Conservation (phyloP, 106 monocot species). For the Dioscorea zingiberensis region DNA sequence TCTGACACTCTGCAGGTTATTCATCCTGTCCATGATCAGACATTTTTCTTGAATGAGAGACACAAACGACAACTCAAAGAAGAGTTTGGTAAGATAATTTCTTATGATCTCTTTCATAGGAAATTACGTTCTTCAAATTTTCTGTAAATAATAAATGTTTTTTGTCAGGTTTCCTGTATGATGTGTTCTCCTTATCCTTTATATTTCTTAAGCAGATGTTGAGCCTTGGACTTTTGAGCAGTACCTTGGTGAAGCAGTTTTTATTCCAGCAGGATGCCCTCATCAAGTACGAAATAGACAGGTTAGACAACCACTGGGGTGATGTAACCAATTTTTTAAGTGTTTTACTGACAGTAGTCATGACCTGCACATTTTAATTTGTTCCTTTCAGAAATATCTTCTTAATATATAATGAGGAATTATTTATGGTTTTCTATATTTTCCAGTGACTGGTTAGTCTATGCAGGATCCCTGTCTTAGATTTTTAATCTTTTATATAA, state of each 20-base stretch:
- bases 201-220: conserved; percentile 13
- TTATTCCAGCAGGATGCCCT: conserved; percentile 42
- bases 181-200: no score
- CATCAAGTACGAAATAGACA: conserved; percentile 41
- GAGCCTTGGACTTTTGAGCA: conserved; percentile 47
- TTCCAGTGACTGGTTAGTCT: no score
- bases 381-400: no score
- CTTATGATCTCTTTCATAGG: neutral
- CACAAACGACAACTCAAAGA: conserved; percentile 45
- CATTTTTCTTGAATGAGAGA: conserved; percentile 29
- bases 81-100: conserved; percentile 32
- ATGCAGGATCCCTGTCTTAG: no score
- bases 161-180: no score
- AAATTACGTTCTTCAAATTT: neutral
- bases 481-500: no score
- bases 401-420: no score
- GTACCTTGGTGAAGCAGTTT: conserved; percentile 37
- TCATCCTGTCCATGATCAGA: conserved; percentile 59
- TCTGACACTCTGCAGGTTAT: conserved; percentile 18
- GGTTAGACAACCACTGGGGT: conserved; percentile 3
- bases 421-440: no score
- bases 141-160: no score
- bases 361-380: no score
- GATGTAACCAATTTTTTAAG: no score
- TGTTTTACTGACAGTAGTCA: no score